A percentile compares a stretch with the other conserved stretches of the same genome.
Evolutionary conservation across 1,284 basidiomycete species (phyloP).

Genomic region (Apiotrichum sp.): DNA sequence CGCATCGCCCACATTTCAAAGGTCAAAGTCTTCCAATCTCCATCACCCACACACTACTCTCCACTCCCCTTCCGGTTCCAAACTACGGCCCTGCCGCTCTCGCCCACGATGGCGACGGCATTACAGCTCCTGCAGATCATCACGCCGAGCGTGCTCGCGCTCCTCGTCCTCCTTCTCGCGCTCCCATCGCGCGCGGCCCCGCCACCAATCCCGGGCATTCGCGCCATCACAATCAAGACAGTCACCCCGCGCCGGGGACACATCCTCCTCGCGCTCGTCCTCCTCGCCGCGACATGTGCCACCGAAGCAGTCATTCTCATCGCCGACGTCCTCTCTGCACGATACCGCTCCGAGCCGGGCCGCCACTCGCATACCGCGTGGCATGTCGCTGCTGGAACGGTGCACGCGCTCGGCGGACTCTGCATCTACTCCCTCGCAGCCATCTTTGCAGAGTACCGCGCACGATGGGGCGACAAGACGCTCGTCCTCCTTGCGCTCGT

Average conservation of each 20-base stretch:
- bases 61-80: too few relatives aligned
- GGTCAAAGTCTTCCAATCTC: too few relatives aligned
- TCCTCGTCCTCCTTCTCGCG: conserved; percentile 29
- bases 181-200: conserved; percentile 6
- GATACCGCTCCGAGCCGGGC: neutral
- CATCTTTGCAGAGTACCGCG: conserved; percentile 30
- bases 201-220: conserved; percentile 22
- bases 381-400: conserved; percentile 6
- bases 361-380: conserved; percentile 9
- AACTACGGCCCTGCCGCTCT: too few relatives aligned
- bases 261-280: conserved; percentile 28
- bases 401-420: conserved; percentile 32
- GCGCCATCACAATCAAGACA: conserved; percentile 35
- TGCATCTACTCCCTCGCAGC: conserved; percentile 29
- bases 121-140: conserved; percentile 13
- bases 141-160: conserved; percentile 27
- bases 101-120: conserved; percentile 12
- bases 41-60: too few relatives aligned
- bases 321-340: conserved; percentile 19
- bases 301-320: conserved; percentile 27
- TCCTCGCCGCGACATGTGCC: conserved; percentile 26
- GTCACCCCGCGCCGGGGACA: conserved; percentile 35
- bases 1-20: too few relatives aligned
- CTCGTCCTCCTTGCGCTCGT: conserved; percentile 27
- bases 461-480: conserved; percentile 28